These are phyloP conservation scores for Salix udensis DNA, from an alignment of 345 rosid species.

Conservation along the genomic window DNA sequence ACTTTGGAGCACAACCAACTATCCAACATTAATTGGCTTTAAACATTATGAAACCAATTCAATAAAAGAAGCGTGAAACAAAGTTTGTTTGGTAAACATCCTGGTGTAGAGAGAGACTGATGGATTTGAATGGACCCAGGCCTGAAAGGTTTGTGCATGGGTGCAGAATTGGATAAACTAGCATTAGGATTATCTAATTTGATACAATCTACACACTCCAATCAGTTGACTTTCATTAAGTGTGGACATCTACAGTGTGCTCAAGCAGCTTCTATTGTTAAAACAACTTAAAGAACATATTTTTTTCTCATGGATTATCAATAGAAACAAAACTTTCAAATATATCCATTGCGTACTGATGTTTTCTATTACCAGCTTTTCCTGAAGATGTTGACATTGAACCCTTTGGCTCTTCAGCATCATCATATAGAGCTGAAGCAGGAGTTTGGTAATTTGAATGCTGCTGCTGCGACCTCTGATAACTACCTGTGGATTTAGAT, in stretches of 20 bases:
- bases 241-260: neutral
- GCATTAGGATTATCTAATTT: neutral
- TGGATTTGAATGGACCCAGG: neutral
- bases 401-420: slow-evolving; percentile 44
- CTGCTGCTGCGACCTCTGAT: slow-evolving; percentile 50
- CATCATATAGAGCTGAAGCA: slow-evolving; percentile 82
- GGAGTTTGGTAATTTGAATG: slow-evolving; percentile 74
- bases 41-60: neutral
- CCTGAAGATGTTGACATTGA: slow-evolving; percentile 33
- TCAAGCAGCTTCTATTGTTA: neutral
- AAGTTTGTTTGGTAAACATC: neutral
- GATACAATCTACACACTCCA: neutral
- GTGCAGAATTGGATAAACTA: neutral
- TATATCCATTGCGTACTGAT: slow-evolving; percentile 5
- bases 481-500: slow-evolving; percentile 38
- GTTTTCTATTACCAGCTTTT: slow-evolving; percentile 43
- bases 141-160: neutral
- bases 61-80: neutral
- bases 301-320: neutral
- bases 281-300: neutral
- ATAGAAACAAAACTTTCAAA: neutral
- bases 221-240: neutral
- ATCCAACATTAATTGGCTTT: neutral
- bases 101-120: neutral
- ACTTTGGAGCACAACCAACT: neutral